Conservation (phyloP, 2,329 filamentous ascomycete genomes). For the Coccinonectria pachysandricola region DNA sequence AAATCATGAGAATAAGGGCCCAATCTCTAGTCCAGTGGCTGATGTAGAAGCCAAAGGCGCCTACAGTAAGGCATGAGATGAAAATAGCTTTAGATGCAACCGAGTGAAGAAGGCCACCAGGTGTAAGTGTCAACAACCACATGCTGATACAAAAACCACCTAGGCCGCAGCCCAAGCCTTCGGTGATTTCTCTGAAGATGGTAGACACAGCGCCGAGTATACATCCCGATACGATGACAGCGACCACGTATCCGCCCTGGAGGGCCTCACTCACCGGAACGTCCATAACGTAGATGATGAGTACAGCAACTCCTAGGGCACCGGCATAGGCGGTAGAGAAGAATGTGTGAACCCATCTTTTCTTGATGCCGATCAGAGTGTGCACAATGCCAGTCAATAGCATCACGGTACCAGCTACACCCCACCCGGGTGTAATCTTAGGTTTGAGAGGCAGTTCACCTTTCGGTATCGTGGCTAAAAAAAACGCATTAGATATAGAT, state of each 20-base stretch:
- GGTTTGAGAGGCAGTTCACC: constrained; percentile 62
- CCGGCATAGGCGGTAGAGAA: constrained; percentile 67
- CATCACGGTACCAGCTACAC: constrained; percentile 67
- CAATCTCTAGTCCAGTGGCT: constrained; percentile 69
- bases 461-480: constrained; percentile 36
- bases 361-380: constrained; percentile 72
- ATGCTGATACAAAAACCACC: constrained; percentile 79
- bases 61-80: constrained; percentile 61
- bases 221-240: constrained; percentile 60
- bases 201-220: constrained; percentile 64
- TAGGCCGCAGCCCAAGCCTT: constrained; percentile 71
- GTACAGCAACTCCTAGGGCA: constrained; percentile 63
- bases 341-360: constrained; percentile 68
- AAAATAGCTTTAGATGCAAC: constrained; percentile 59
- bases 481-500: too few relatives aligned
- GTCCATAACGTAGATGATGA: constrained; percentile 84
- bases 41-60: constrained; percentile 64
- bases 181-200: constrained; percentile 74
- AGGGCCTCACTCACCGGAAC: constrained; percentile 63
- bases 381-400: constrained; percentile 62
- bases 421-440: constrained; percentile 68
- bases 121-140: constrained; percentile 76
- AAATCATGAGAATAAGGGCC: constrained; percentile 63
- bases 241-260: constrained; percentile 81
- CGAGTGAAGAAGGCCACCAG: constrained; percentile 61